Evolutionary conservation across 208 protist genomes (phyloP), one percentile per base, ranked within the genome.

Genomic region (Trypanosoma vivax): DNA sequence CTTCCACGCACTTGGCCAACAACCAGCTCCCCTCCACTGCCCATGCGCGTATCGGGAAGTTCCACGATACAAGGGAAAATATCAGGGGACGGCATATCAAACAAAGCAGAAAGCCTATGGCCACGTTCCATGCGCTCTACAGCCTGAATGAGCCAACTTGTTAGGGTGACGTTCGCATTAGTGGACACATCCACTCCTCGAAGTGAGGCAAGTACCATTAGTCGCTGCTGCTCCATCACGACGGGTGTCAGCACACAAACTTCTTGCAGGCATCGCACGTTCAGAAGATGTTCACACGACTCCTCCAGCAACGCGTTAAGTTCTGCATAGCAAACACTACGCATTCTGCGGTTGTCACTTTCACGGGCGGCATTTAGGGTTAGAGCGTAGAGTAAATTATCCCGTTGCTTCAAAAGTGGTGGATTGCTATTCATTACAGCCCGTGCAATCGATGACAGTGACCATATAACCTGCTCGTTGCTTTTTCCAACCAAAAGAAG

Each of bases 1-100:
- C 77, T 94, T 35, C 88, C 88, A 27, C 83, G 88, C 27, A 94
- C 71, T 69, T 94, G 88, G 5, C 88, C 88, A 0, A 82, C 62
- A 52, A 79, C 70, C 28, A 94, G 69, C 53, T 90, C 76, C 0
- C 82, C 83, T 14, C 68, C 73, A 50, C 88, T 81, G 37, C 70
- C 79, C 33, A 90, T 50, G 1, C 62, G 72, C 16, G 88, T 92
- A 24, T 90, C 73, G 5, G 77, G 69, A 16, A 94, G 74, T 2
- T 79, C 56, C 2, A 92, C 74, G 2, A 80, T 18, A 68, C 87
- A 76, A n/a, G 83, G 81, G 23, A 92, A 77, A 19, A 69, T 55
- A 18, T 54, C 43, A 7, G 66, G 50, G 9, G 85, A 65, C 18
- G 49, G 33, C 16, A 47, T 41, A 37, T 81, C 64, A 28, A 84